A percentile compares a stretch with the other conserved stretches of the same genome.
Evolutionary conservation across 768 basidiomycete genomes (phyloP).

Genomic region (Scleroderma citrinum): DNA sequence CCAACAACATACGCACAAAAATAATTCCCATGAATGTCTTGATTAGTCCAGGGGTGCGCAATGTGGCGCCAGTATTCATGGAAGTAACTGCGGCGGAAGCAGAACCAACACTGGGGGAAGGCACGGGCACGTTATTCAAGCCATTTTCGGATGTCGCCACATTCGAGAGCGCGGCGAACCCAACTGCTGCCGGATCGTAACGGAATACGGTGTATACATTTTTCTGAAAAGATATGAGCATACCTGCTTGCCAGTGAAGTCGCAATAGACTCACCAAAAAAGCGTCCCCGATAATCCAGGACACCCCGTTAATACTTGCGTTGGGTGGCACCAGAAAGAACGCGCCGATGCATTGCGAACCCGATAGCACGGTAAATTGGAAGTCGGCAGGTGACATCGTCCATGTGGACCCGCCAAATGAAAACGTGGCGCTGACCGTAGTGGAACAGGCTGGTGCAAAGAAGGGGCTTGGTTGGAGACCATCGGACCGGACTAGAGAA

Average conservation of each 20-base stretch:
- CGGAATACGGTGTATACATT: constrained; percentile 55
- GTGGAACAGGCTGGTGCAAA: constrained; percentile 30
- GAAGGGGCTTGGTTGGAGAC: not conserved
- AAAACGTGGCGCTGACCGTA: constrained; percentile 32
- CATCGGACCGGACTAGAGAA: not conserved
- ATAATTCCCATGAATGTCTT: not conserved
- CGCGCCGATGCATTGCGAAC: constrained; percentile 44
- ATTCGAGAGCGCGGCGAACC: constrained; percentile 43
- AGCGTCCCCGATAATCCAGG: constrained; percentile 52
- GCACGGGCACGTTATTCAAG: constrained; percentile 30
- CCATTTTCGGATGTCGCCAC: constrained; percentile 22
- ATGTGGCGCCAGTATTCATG: constrained; percentile 1
- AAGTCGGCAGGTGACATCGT: constrained; percentile 46
- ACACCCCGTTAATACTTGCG: constrained; percentile 28
- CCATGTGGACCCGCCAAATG: constrained; percentile 44
- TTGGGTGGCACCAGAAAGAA: constrained; percentile 34
- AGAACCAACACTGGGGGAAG: constrained; percentile 54
- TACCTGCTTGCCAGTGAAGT: not conserved
- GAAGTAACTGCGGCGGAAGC: constrained; percentile 41
- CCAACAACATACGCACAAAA: not conserved
- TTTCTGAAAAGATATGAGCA: constrained; percentile 27
- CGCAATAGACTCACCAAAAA: constrained; percentile 30
- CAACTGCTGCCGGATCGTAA: constrained; percentile 43
- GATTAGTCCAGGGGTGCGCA: not conserved
- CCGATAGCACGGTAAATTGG: constrained; percentile 32